These are phyloP conservation scores for Nitzschia putrida DNA, from an alignment of 108 stramenopile species.

Conservation along the genomic window DNA sequence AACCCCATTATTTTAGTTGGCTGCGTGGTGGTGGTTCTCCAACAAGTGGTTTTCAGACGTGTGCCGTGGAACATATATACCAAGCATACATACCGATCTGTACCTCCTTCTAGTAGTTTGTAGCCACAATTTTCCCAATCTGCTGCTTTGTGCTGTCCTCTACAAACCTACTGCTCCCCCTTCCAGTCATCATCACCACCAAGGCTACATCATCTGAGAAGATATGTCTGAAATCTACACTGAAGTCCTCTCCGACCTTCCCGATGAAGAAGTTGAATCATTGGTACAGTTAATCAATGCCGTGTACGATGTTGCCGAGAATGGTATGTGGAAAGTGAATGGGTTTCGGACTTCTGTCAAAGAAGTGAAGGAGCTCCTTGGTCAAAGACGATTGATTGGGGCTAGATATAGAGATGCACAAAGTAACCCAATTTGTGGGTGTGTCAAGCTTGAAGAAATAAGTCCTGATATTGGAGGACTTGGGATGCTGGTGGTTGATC, in stretches of 20 bases:
- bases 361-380: neutral
- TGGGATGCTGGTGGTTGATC: conserved; percentile 19
- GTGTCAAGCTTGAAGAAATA: neutral
- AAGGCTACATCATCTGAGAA: no score
- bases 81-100: no score
- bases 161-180: no score
- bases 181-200: no score
- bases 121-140: no score
- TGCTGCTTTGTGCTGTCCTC: no score
- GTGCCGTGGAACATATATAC: no score
- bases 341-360: neutral
- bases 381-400: neutral
- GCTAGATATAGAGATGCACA: neutral
- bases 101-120: no score
- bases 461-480: neutral
- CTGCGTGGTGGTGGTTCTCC: neutral
- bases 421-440: neutral
- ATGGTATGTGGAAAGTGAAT: neutral
- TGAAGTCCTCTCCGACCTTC: neutral
- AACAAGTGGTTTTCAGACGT: no score
- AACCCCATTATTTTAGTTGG: neutral
- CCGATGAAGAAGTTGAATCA: neutral
- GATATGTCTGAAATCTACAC: no score
- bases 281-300: neutral
- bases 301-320: neutral